A percentile compares a stretch with the other conserved stretches of the same genome.
Conservation (phyloP, 345 rosid species). For the Microcos paniculata region DNA sequence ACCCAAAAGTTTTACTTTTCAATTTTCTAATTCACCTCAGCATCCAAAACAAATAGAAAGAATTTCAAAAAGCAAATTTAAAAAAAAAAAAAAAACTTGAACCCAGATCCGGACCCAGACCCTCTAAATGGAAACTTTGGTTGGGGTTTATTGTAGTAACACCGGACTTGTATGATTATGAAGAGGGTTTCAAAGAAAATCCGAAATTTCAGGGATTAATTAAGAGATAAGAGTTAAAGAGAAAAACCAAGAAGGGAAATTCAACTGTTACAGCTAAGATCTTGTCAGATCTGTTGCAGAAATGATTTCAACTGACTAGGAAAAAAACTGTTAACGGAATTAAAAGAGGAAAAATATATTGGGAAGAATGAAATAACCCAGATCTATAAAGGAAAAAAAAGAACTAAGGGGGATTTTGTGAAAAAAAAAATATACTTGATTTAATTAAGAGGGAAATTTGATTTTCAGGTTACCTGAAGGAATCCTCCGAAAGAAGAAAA, state of each 20-base stretch:
- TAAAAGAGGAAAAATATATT: neutral
- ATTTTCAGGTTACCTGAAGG: constrained; percentile 26
- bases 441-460: neutral
- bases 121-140: neutral
- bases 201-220: neutral
- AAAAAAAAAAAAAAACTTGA: neutral
- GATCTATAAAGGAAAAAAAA: constrained; percentile 22
- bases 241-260: neutral
- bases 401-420: neutral
- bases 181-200: neutral
- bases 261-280: constrained; percentile 15
- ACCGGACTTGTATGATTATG: neutral
- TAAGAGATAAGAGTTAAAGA: neutral
- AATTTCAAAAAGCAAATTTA: constrained; percentile 11
- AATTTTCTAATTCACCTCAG: neutral
- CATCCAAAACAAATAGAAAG: constrained; percentile 11
- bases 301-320: neutral
- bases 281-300: constrained; percentile 29
- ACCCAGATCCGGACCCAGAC: constrained; percentile 16
- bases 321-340: neutral
- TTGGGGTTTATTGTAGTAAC: neutral
- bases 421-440: neutral
- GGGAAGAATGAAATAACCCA: neutral
- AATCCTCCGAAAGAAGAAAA: constrained; percentile 22
- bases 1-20: no score